Evolutionary conservation across 140 eudicot genomes (phyloP).

Genomic region (Erigeron philadelphicus): DNA sequence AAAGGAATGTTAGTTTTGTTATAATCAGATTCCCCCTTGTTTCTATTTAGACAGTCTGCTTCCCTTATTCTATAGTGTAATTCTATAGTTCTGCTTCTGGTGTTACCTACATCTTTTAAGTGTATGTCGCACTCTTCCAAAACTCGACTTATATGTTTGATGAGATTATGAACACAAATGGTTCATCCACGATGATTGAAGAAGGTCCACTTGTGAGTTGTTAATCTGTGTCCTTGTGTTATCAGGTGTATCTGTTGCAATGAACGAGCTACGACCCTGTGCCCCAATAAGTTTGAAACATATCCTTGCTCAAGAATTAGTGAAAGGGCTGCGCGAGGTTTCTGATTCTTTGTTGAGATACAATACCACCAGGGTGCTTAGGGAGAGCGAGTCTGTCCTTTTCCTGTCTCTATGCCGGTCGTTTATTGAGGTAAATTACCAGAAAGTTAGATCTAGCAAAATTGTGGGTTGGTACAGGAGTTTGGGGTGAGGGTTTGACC

Average conservation of each 20-base stretch:
- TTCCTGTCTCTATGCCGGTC: constrained; percentile 86
- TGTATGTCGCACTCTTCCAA: background rate
- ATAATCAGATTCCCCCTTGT: background rate
- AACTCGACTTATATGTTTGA: too few species aligned
- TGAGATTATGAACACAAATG: too few species aligned
- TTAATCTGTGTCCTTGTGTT: constrained; percentile 18
- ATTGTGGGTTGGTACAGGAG: background rate
- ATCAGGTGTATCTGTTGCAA: constrained; percentile 88
- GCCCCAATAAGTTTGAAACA: constrained; percentile 83
- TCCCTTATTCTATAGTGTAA: background rate
- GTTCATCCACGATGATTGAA: too few species aligned
- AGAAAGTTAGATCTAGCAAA: background rate
- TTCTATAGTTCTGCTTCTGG: background rate
- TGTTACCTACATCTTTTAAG: background rate
- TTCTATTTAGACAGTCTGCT: background rate
- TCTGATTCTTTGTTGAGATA: constrained; percentile 76
- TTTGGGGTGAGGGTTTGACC: background rate
- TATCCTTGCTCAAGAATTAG: constrained; percentile 82
- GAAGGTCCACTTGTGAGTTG: constrained; percentile 11
- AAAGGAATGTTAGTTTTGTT: background rate
- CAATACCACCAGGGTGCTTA: constrained; percentile 75
- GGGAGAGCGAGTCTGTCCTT: constrained; percentile 74
- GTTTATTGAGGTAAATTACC: constrained; percentile 62
- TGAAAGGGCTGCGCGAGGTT: constrained; percentile 74
- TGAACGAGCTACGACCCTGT: constrained; percentile 96